Evolutionary conservation across 73 alveolate genomes (phyloP).

Genomic region (Paramecium biaurelia): DNA sequence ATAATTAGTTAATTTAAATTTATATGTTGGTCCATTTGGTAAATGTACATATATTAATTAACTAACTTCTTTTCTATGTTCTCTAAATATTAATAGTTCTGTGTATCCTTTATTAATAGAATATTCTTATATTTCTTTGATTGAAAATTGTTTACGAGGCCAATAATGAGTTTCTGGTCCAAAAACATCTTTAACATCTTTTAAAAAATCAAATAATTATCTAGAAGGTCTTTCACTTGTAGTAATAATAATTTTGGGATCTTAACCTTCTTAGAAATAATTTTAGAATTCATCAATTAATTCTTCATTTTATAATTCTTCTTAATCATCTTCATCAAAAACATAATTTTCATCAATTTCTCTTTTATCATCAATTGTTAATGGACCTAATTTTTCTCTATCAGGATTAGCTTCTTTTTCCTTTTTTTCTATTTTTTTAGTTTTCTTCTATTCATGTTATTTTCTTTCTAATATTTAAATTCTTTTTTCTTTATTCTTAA

Average conservation of each 20-base stretch:
- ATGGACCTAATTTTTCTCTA: constrained; percentile 58
- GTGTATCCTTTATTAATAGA: constrained; percentile 90
- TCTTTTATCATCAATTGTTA: constrained; percentile 65
- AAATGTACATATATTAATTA: constrained; percentile 89
- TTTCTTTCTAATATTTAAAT: constrained; percentile 5
- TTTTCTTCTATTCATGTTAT: constrained; percentile 23
- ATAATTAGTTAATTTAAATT: constrained; percentile 91
- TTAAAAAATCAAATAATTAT: constrained; percentile 51
- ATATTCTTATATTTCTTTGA: constrained; percentile 88
- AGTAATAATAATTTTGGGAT: constrained; percentile 60
- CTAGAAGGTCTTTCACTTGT: constrained; percentile 59
- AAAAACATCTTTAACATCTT: constrained; percentile 52
- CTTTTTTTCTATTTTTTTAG: constrained; percentile 3
- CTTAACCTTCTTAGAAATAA: constrained; percentile 31
- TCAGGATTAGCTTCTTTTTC: constrained; percentile 57
- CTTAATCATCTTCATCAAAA: constrained; percentile 60
- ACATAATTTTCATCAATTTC: constrained; percentile 63
- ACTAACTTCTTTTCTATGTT: constrained; percentile 89
- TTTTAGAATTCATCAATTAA: constrained; percentile 48
- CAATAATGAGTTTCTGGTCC: constrained; percentile 59
- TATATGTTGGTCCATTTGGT: constrained; percentile 99
- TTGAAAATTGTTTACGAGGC: constrained; percentile 84
- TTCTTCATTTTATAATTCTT: constrained; percentile 60
- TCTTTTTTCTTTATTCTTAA: constrained; percentile 60
- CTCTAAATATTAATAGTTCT: constrained; percentile 92